Base-by-base conservation (phyloP, 192 early-diverging fungal genomes). In the Rhizoclosmatium sp. region DNA sequence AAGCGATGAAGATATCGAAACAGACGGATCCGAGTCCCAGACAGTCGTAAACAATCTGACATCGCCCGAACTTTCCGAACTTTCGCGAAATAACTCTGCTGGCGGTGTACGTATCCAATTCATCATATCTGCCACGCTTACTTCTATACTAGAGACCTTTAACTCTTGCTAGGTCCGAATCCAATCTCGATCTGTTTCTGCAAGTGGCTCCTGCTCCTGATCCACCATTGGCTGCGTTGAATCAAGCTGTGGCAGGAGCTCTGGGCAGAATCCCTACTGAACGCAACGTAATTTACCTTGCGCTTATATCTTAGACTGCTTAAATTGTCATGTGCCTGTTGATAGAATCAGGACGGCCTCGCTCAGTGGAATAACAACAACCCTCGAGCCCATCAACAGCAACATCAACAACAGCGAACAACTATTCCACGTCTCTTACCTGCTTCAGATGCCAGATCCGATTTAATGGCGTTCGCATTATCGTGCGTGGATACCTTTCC, bases 321-420 rank as follows among this genome's bases (percentile, higher is more conserved):
- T 12, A 16, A 12, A 58, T 58, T 58, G 56, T 16, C 56, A 58
- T 58, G 14, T 16, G 21, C 56, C 56, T n/a, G 56, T n/a, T 58
- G 21, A 12, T 12, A 12, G 14, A 58, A 58, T n/a, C 12, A 58
- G 14, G 56, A 12, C 56, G 21, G 56, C 56, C 56, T 58, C 56
- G 21, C 31, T 31, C 31, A 31, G 31, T 31, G 31, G 21, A 58
- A 58, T n/a, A 58, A 58, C 21, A 12, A 58, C 12, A 12, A n/a
- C 16, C 64, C 64, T 65, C 64, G n/a, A 65, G 64, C 16, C 14
- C 64, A 65, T 31, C 10, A 21, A 12, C 64, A 65, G 64, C 64
- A 65, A 65, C 64, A 65, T 10, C 64, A 10, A 12, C 31, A 12
- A 39, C 64, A 65, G 39, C 64, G 64, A 0, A 65, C 14, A 39